A percentile compares a stretch with the other conserved stretches of the same genome.
These are phyloP conservation scores for Dendrocalamus sinicus DNA, from an alignment of 176 grass and related monocot species.

Conservation along the genomic window DNA sequence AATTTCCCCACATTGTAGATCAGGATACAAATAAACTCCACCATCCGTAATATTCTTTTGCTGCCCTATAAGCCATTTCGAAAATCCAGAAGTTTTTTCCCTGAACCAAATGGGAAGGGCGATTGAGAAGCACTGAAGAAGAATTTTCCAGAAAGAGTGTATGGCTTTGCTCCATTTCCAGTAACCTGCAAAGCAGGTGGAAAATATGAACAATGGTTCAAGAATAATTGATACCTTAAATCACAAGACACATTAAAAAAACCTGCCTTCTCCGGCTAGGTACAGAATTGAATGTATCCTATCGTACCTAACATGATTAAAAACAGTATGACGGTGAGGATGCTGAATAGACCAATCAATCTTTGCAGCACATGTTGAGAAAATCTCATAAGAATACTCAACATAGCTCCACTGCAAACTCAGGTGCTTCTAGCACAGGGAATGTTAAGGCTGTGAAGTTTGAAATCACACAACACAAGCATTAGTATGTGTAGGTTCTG, in stretches of 20 bases:
- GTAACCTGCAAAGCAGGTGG: slow-evolving; percentile 58
- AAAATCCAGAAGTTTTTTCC: slow-evolving; percentile 76
- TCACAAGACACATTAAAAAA: not conserved
- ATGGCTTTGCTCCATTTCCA: slow-evolving; percentile 77
- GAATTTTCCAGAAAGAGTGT: slow-evolving; percentile 76
- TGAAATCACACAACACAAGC: slow-evolving; percentile 27
- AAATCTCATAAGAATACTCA: slow-evolving; percentile 15
- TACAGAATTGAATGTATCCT: slow-evolving; percentile 4
- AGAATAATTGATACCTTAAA: slow-evolving; percentile 17
- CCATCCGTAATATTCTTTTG: slow-evolving; percentile 51
- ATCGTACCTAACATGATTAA: slow-evolving; percentile 5
- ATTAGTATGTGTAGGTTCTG: not conserved
- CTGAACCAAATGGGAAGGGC: slow-evolving; percentile 85
- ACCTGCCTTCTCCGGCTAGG: not conserved
- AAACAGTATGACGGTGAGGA: slow-evolving; percentile 24
- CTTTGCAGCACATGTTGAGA: slow-evolving; percentile 15
- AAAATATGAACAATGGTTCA: slow-evolving; percentile 14
- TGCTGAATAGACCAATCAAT: not conserved
- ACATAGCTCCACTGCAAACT: slow-evolving; percentile 31
- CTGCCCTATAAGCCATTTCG: slow-evolving; percentile 65
- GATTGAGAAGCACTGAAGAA: slow-evolving; percentile 75
- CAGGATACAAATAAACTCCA: slow-evolving; percentile 63
- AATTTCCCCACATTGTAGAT: slow-evolving; percentile 90
- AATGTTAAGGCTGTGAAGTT: slow-evolving; percentile 22
- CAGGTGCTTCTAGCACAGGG: slow-evolving; percentile 22